Percentiles rank a stretch among this genome's conserved stretches.
phyloP scores from a whole-genome alignment of 768 basidiomycete species.

The Hericium erinaceus region DNA sequence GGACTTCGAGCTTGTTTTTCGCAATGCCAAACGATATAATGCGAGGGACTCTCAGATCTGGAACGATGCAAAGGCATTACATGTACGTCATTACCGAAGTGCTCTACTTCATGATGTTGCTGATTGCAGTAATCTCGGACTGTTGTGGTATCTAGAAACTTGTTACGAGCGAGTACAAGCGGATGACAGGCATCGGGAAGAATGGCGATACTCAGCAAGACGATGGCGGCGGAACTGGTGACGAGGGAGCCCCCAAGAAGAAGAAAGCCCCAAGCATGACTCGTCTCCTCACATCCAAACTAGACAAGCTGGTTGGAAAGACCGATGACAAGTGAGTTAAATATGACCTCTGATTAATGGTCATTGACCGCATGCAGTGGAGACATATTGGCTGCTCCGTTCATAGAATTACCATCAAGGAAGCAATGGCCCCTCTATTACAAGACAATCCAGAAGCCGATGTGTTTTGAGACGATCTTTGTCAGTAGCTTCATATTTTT shows the following conservation, averaged over 20 bases:
- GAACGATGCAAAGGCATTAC: constrained; percentile 71
- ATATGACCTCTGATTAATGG: neutral
- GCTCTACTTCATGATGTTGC: neutral
- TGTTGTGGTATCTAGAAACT: constrained; percentile 31
- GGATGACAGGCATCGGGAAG: constrained; percentile 34
- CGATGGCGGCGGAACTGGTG: constrained; percentile 31
- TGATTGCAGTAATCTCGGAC: neutral
- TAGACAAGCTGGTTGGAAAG: constrained; percentile 68
- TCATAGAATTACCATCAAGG: constrained; percentile 77
- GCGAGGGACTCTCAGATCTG: constrained; percentile 70
- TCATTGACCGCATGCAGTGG: constrained; percentile 36
- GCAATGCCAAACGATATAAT: constrained; percentile 78
- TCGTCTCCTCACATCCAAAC: constrained; percentile 53
- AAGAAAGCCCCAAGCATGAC: constrained; percentile 55
- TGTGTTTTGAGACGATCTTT: constrained; percentile 68
- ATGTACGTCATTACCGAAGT: constrained; percentile 38
- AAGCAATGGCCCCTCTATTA: constrained; percentile 78
- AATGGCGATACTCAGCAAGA: constrained; percentile 26
- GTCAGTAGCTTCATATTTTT: constrained; percentile 34
- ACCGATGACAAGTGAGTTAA: constrained; percentile 57
- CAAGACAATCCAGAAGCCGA: constrained; percentile 67
- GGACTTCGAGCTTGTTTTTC: constrained; percentile 72
- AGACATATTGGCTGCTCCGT: constrained; percentile 57
- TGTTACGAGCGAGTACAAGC: constrained; percentile 35
- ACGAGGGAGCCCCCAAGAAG: constrained; percentile 38